A percentile compares a stretch with the other conserved stretches of the same genome.
Evolutionary conservation across 352 stramenopile genomes (phyloP).

Genomic region (Pythium grandisporangium): DNA sequence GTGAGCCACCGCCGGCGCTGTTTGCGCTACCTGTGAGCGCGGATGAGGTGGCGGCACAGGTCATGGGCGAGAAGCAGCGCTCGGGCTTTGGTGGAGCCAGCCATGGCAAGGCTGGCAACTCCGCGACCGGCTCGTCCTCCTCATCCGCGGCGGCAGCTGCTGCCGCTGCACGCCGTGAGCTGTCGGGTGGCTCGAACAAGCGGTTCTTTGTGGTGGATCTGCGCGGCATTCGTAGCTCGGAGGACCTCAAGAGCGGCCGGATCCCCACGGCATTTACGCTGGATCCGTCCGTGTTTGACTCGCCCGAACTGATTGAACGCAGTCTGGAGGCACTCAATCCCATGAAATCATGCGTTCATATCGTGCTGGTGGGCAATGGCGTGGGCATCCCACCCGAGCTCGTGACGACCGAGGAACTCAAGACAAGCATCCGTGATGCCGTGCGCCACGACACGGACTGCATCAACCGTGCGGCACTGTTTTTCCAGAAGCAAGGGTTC

Average conservation of each 20-base stretch:
- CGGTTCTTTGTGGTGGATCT: conserved; percentile 78
- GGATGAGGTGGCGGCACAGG: conserved; percentile 51
- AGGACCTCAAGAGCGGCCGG: conserved; percentile 67
- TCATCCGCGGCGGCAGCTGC: too few relatives aligned
- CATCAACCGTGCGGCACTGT: conserved; percentile 67
- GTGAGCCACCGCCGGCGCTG: conserved; percentile 40
- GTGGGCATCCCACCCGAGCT: conserved; percentile 55
- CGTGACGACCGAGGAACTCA: conserved; percentile 49
- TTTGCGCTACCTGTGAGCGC: conserved; percentile 64
- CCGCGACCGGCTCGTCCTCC: conserved; percentile 9
- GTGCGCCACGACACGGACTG: conserved; percentile 55
- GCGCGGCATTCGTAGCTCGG: conserved; percentile 56
- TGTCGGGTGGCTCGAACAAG: conserved; percentile 9
- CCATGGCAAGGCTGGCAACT: too few relatives aligned
- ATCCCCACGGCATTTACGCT: conserved; percentile 72
- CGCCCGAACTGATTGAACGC: conserved; percentile 61
- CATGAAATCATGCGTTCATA: conserved; percentile 64
- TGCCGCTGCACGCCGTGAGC: too few relatives aligned
- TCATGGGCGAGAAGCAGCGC: conserved; percentile 56
- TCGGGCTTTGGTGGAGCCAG: too few relatives aligned
- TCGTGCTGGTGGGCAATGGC: conserved; percentile 68
- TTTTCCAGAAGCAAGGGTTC: conserved; percentile 79
- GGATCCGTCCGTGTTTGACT: conserved; percentile 74
- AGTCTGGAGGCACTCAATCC: conserved; percentile 61
- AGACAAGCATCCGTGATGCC: conserved; percentile 67